These are phyloP conservation scores for Tulasnella sp. DNA, from an alignment of 768 basidiomycete species.

Conservation along the genomic window DNA sequence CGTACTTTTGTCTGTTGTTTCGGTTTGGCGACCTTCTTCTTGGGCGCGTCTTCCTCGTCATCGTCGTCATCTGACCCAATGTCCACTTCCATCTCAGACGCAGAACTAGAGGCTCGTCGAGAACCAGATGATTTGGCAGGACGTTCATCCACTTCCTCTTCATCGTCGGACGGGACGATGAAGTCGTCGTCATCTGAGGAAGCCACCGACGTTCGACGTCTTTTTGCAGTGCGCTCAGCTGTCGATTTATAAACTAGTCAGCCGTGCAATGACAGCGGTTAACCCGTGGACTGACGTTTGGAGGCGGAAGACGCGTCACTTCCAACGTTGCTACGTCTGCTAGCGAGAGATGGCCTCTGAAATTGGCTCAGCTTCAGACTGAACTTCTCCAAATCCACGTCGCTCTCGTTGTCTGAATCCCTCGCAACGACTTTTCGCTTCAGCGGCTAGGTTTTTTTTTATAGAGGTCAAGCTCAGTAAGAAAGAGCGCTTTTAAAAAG, in stretches of 20 bases:
- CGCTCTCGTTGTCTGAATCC: conserved; percentile 10
- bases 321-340: conserved; percentile 40
- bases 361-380: conserved; percentile 16
- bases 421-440: conserved; percentile 17
- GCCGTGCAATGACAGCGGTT: background rate
- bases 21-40: conserved; percentile 16
- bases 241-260: background rate
- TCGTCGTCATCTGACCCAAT: conserved; percentile 27
- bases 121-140: background rate
- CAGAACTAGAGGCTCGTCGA: conserved; percentile 34
- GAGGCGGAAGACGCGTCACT: conserved; percentile 9
- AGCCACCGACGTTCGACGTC: background rate
- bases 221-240: background rate
- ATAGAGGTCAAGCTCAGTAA: no score
- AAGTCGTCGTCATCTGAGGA: conserved; percentile 45
- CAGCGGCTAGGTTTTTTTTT: background rate
- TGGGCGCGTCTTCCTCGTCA: conserved; percentile 13
- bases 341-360: conserved; percentile 32
- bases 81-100: conserved; percentile 10
- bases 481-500: no score
- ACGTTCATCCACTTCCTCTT: background rate
- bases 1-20: background rate
- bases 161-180: conserved; percentile 47
- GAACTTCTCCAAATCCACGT: conserved; percentile 16
- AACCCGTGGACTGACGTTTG: background rate